Evolutionary conservation across 129 eudicot species (phyloP), one percentile per base, ranked within the genome.

Genomic region (Chrysanthemum lavandulifolium): DNA sequence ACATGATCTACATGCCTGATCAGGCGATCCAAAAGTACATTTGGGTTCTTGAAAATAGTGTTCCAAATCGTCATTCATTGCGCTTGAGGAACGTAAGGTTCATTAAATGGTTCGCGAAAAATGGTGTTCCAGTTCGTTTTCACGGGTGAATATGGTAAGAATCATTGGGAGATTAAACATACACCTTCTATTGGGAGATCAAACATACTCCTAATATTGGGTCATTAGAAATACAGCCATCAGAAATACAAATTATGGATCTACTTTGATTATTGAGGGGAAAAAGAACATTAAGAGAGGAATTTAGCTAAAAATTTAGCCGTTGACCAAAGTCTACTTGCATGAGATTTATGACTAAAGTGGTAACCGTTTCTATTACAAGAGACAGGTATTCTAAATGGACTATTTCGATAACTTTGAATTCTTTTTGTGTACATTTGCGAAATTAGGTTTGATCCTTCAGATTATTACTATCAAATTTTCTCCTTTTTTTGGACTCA

Each of bases 401-500:
- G 62, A 62, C 12, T 59, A 48, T 73, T 29, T 36, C 2, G 29
- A 31, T 27, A 14, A 29, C 7, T 43, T 33, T 12, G 10, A 57
- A 40, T 71, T 2, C 64, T 56, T 60, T 59, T 59, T 21, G 69
- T 60, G 29, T 61, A 19, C 8, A 61, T 51, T 61, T 73, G 8
- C 65, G 19, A 18, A 21, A 52, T 18, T 73, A 50, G 31, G 18
- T n/a, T 62, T 72, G 58, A 40, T 72, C 27, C 10, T 60, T 60
- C 5, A 59, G 23, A 62, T 73, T 33, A 61, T 11, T 29, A 29
- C 33, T 50, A 49, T 31, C 36, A n/a, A 29, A 45, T 16, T 23
- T 55, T 62, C 67, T 43, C 29, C 14, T 29, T 29, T 49, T 73
- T 45, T 19, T 48, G 76, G 43, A 61, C 61, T 73, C 15, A 7